Evolutionary conservation across 306 rosid species (phyloP), one percentile per base, ranked within the genome.

Genomic region (Sphenostylis stenocarpa): DNA sequence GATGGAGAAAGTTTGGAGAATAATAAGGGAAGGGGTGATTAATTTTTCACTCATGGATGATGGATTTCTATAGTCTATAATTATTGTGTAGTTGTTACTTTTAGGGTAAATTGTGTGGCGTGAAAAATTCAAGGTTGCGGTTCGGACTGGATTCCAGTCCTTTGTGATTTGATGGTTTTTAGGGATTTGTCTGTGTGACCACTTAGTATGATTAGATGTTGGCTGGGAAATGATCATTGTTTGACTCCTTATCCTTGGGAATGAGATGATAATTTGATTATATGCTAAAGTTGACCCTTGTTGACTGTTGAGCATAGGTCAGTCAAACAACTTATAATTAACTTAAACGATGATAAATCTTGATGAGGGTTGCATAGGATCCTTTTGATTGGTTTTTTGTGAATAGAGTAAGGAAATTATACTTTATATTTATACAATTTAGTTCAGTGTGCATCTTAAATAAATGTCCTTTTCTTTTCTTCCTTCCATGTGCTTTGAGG

Each of bases 1-100:
- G 74, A 57, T 76, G 45, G 67, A 66, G 31, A 26, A n/a, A 66
- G 52, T 52, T 73, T 67, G 64, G 68, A 34, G 53, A 24, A 63
- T 45, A 19, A 38, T 39, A 11, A 55, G 64, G 29, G 7, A 62
- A 41, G 26, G 45, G 73, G 43, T 62, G 10, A 28, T 69, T 23
- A 2, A 58, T 49, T 19, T 23, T 69, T 26, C 62, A 13, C 69
- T 38, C 33, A 34, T 41, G 60, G 20, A 68, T 61, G 78, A 21
- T 45, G 78, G 38, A 64, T 63, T 71, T 21, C 39, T 20, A 5
- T 48, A 20, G 12, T 23, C 31, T 48, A 62, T 21, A 31, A 10
- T 43, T 34, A 77, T 38, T 19, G 23, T 7, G 58, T 41, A 24
- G 14, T 70, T 16, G 85, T 16, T 38, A 3, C 6, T 71, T 49